Evolutionary conservation across 2,329 filamentous ascomycete genomes (phyloP).

Genomic region (Diaporthe humulicola): DNA sequence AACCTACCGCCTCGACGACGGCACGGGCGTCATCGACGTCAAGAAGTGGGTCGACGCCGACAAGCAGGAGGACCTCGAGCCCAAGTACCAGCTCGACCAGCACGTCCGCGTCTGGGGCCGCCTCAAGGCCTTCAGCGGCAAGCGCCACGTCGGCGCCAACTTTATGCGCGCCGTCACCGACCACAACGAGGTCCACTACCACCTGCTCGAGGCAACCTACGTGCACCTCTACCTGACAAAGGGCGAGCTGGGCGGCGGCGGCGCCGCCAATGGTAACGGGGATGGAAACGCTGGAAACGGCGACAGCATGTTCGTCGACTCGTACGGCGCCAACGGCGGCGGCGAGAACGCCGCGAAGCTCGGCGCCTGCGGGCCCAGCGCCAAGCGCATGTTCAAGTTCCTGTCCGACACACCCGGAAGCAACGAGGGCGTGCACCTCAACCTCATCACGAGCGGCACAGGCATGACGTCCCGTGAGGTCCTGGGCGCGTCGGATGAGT

Average conservation of each 20-base stretch:
- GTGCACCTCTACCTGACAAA: slow-evolving; percentile 88
- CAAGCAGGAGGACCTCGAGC: slow-evolving; percentile 61
- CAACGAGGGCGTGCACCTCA: slow-evolving; percentile 87
- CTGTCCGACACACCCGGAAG: slow-evolving; percentile 77
- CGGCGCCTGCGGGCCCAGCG: slow-evolving; percentile 65
- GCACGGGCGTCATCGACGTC: slow-evolving; percentile 91
- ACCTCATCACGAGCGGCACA: slow-evolving; percentile 77
- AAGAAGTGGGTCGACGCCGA: slow-evolving; percentile 86
- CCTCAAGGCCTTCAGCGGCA: slow-evolving; percentile 86
- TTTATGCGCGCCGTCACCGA: slow-evolving; percentile 84
- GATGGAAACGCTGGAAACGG: slow-evolving; percentile 54
- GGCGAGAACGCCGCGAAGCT: slow-evolving; percentile 57
- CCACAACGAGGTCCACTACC: slow-evolving; percentile 93
- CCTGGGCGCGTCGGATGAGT: slow-evolving; percentile 82
- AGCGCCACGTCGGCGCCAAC: slow-evolving; percentile 84
- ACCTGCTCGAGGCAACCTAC: slow-evolving; percentile 89
- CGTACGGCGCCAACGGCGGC: slow-evolving; percentile 56
- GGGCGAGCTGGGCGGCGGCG: slow-evolving; percentile 67
- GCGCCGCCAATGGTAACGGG: slow-evolving; percentile 50
- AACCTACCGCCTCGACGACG: slow-evolving; percentile 94
- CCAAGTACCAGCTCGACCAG: slow-evolving; percentile 76
- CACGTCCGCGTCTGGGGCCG: slow-evolving; percentile 91
- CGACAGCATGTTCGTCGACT: slow-evolving; percentile 70
- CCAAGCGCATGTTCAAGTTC: slow-evolving; percentile 79
- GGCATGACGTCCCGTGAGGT: slow-evolving; percentile 79